Conservation (phyloP, 257 asterid species). For the Linaria vulgaris region DNA sequence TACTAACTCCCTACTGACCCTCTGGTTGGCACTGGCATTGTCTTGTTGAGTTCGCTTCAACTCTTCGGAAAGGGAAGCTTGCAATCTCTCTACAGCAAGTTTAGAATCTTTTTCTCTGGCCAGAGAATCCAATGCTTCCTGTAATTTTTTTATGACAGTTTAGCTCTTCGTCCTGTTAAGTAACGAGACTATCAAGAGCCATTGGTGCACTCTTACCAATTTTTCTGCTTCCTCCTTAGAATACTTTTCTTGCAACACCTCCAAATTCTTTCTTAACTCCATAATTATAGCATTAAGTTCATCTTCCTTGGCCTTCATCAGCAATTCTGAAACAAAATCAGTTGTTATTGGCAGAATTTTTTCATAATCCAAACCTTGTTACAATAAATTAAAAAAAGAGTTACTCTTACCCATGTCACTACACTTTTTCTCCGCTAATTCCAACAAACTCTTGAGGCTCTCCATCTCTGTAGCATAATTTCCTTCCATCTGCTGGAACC, state of each 20-base stretch:
- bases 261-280: conserved; percentile 70
- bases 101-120: conserved; percentile 67
- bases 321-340: conserved; percentile 43
- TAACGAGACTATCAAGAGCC: neutral
- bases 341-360: neutral
- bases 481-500: conserved; percentile 88
- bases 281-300: conserved; percentile 69
- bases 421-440: conserved; percentile 65
- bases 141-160: conserved; percentile 23
- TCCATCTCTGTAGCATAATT: conserved; percentile 55
- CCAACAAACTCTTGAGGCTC: conserved; percentile 52
- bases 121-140: conserved; percentile 79
- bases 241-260: conserved; percentile 62
- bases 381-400: conserved; percentile 16
- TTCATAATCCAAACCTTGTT: neutral
- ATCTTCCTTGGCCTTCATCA: conserved; percentile 78
- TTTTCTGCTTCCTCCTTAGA: conserved; percentile 70
- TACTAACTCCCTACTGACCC: conserved; percentile 42
- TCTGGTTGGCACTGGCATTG: conserved; percentile 50
- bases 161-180: conserved; percentile 13
- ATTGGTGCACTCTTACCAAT: conserved; percentile 43
- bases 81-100: conserved; percentile 65
- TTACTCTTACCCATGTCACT: conserved; percentile 48
- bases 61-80: conserved; percentile 71
- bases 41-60: conserved; percentile 71